These are phyloP conservation scores for Picea glauca DNA, from an alignment of 75 land plant genomes.

Conservation along the genomic window DNA sequence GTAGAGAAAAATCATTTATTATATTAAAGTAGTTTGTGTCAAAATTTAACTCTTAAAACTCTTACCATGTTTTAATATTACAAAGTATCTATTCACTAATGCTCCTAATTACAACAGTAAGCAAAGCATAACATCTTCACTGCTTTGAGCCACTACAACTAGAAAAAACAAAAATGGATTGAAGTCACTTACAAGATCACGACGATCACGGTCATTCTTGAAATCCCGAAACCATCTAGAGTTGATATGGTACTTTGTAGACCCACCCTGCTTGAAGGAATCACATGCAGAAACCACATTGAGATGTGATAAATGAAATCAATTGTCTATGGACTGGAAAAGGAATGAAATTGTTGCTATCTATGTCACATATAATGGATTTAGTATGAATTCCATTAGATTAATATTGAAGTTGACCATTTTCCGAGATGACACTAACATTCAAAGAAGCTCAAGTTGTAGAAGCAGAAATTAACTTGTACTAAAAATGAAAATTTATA, in stretches of 20 bases:
- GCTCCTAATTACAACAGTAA: neutral
- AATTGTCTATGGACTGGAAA: neutral
- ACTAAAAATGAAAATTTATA: neutral
- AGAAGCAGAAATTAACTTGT: neutral
- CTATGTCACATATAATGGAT: neutral
- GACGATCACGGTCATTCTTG: conserved; percentile 92
- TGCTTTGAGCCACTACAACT: neutral
- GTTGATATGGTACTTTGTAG: conserved; percentile 83
- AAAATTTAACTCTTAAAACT: neutral
- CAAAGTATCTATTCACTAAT: neutral
- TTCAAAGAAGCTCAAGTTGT: neutral
- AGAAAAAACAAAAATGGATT: neutral
- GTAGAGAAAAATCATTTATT: neutral
- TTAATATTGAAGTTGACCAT: neutral
- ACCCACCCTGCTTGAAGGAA: conserved; percentile 71
- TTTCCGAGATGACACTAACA: neutral
- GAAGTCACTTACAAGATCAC: conserved; percentile 83
- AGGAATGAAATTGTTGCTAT: neutral
- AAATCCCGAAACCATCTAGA: conserved; percentile 87
- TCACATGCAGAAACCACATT: neutral
- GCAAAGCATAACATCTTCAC: conserved; percentile 1
- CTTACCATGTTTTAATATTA: neutral
- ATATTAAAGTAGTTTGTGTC: neutral
- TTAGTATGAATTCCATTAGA: neutral
- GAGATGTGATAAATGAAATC: conserved; percentile 1